Evolutionary conservation across 2,329 filamentous ascomycete genomes (phyloP).

Genomic region (Zymoseptoria passerinii): DNA sequence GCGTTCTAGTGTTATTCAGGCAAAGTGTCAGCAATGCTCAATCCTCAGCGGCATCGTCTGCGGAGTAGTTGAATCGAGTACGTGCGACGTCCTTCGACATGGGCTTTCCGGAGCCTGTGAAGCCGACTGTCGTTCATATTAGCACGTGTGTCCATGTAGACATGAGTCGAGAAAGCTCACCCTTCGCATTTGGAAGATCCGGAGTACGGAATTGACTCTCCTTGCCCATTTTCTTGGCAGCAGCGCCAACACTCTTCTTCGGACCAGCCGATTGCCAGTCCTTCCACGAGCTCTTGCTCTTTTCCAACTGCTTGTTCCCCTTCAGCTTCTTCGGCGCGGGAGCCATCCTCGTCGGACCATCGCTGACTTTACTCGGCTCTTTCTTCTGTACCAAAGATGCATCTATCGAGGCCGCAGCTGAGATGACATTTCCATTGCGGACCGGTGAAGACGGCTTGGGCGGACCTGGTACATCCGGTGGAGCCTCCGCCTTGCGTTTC

Average conservation of each 20-base stretch:
- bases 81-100: constrained; percentile 73
- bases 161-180: constrained; percentile 42
- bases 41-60: constrained; percentile 15
- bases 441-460: constrained; percentile 32
- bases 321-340: constrained; percentile 67
- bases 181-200: constrained; percentile 76
- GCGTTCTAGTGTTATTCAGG: neutral
- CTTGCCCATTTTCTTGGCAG: constrained; percentile 19
- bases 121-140: constrained; percentile 59
- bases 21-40: constrained; percentile 4
- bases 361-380: constrained; percentile 54
- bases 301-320: constrained; percentile 85
- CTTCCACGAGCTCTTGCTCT: constrained; percentile 88
- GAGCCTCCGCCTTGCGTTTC: constrained; percentile 70
- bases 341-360: constrained; percentile 40
- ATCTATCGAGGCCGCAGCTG: constrained; percentile 59
- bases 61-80: constrained; percentile 22
- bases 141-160: constrained; percentile 17
- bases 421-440: constrained; percentile 49
- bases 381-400: constrained; percentile 54
- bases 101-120: constrained; percentile 86
- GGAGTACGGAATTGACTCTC: constrained; percentile 50
- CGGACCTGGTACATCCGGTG: constrained; percentile 39
- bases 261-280: constrained; percentile 70
- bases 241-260: constrained; percentile 22